Percentiles rank a stretch among this genome's conserved stretches.
Evolutionary conservation across 1,284 basidiomycete species (phyloP).

Genomic region (Porogramme epimiltina): DNA sequence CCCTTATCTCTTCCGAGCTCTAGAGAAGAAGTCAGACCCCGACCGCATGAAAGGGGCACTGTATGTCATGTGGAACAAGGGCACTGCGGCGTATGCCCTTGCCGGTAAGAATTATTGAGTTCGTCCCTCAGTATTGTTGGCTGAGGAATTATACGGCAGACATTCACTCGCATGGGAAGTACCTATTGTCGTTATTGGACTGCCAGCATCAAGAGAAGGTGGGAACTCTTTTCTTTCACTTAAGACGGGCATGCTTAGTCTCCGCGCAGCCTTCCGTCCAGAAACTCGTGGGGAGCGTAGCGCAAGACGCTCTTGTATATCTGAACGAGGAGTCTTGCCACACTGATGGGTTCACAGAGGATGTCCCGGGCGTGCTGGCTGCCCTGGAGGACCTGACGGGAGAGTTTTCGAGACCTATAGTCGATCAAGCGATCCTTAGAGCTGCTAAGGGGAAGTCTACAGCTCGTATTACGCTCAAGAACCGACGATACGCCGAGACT

Average conservation of each 20-base stretch:
- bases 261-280: constrained; percentile 81
- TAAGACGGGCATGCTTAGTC: constrained; percentile 7
- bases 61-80: constrained; percentile 84
- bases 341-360: constrained; percentile 58
- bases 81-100: constrained; percentile 68
- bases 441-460: constrained; percentile 43
- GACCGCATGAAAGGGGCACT: constrained; percentile 96
- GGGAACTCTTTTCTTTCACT: constrained; percentile 6
- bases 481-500: constrained; percentile 48
- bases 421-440: constrained; percentile 46
- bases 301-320: constrained; percentile 65
- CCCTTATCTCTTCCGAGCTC: constrained; percentile 72
- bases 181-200: constrained; percentile 73
- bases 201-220: constrained; percentile 95
- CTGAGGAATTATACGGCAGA: constrained; percentile 42
- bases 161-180: constrained; percentile 64
- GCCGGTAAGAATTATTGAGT: constrained; percentile 44
- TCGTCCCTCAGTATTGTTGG: background rate
- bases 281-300: constrained; percentile 76
- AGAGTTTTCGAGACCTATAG: constrained; percentile 48
- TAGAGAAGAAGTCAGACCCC: constrained; percentile 79
- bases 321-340: constrained; percentile 64
- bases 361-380: constrained; percentile 45
- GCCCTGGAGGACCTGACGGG: constrained; percentile 47
- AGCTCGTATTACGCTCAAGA: constrained; percentile 45